Percentiles rank a stretch among this genome's conserved stretches.
Conservation (phyloP, 116 monocot genomes). For the Thalassia testudinum region DNA sequence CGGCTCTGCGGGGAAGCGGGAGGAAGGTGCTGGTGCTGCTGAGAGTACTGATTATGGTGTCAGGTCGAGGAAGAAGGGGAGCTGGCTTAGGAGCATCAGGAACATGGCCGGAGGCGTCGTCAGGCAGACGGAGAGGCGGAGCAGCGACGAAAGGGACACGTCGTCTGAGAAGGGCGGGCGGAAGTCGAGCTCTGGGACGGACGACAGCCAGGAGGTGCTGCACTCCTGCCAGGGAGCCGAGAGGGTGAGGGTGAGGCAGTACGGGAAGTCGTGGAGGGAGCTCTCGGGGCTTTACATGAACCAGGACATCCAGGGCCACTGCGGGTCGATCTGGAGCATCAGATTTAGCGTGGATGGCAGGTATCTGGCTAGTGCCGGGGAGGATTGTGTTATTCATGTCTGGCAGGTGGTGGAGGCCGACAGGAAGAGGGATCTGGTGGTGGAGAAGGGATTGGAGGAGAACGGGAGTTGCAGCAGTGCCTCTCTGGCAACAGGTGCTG, state of each 20-base stretch:
- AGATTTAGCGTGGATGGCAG: conserved; percentile 59
- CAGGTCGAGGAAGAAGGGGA: conserved; percentile 41
- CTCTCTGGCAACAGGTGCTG: conserved; percentile 3
- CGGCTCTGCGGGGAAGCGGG: conserved; percentile 3
- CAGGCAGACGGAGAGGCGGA: conserved; percentile 24
- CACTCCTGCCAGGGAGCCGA: conserved; percentile 21
- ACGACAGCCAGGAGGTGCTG: conserved; percentile 52
- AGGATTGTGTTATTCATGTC: conserved; percentile 71
- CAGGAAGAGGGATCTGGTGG: conserved; percentile 29
- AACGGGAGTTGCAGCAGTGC: background rate
- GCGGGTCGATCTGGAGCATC: conserved; percentile 78
- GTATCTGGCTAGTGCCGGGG: conserved; percentile 63
- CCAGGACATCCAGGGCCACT: conserved; percentile 77
- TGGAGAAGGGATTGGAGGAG: conserved; percentile 17
- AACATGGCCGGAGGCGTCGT: conserved; percentile 27
- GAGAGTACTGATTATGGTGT: conserved; percentile 5
- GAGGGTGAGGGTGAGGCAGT: conserved; percentile 50
- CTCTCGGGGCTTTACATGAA: conserved; percentile 58
- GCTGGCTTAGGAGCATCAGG: conserved; percentile 71
- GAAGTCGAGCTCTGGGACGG: conserved; percentile 59
- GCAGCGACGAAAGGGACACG: conserved; percentile 59
- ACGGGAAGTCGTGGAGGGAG: conserved; percentile 56
- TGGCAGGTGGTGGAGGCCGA: conserved; percentile 50
- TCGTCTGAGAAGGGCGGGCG: conserved; percentile 74
- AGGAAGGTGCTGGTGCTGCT: conserved; percentile 1